Base-by-base conservation (phyloP, 192 early-diverging fungal species). In the Mortierella hygrophila region DNA sequence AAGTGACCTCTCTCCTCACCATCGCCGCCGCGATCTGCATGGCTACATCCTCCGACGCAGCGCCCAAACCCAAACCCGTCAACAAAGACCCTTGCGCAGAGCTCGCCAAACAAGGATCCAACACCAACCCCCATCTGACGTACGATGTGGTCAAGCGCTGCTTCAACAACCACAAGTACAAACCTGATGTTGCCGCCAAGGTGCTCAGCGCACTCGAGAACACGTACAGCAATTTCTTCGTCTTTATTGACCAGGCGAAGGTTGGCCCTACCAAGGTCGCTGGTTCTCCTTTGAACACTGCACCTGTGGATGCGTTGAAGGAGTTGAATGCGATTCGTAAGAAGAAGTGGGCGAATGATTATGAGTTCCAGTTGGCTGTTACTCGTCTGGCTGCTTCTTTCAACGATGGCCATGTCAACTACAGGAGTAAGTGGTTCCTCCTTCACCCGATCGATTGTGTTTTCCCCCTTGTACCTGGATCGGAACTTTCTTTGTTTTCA, bases 21-120 rank as follows among this genome's bases (percentile, higher is more conserved):
- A 44, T 90, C 8, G 79, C 91, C 4, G 88, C 91, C 44, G 89
- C 92, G 1, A 35, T 93, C 18, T 91, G 91, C 71, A 83, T 88
- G 11, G 86, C 91, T 38, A 82, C 88, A 32, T 85, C 89, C 76
- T 85, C 91, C 40, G 90, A 90, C 0, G 85, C 88, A 7, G 52
- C 52, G 8, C 68, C 29, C 44, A 70, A 65, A 68, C 46, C 76
- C 42, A 63, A 77, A 26, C 54, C 20, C 63, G 10, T 29, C 35
- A 73, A 80, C 72, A 54, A 81, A 35, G 72, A 76, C 60, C 75
- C 81, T 40, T 82, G 81, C 29, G 70, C 40, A 29, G 40, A 63
- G 46, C 20, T 82, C 18, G 68, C 74, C 20, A 70, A 77, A 21
- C 54, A 82, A 35, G 81, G 69, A 29, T 35, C 20, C 20, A 13